A percentile compares a stretch with the other conserved stretches of the same genome.
phyloP scores from a whole-genome alignment of 2,329 filamentous ascomycete genomes.

The Cladosporium colombiae region DNA sequence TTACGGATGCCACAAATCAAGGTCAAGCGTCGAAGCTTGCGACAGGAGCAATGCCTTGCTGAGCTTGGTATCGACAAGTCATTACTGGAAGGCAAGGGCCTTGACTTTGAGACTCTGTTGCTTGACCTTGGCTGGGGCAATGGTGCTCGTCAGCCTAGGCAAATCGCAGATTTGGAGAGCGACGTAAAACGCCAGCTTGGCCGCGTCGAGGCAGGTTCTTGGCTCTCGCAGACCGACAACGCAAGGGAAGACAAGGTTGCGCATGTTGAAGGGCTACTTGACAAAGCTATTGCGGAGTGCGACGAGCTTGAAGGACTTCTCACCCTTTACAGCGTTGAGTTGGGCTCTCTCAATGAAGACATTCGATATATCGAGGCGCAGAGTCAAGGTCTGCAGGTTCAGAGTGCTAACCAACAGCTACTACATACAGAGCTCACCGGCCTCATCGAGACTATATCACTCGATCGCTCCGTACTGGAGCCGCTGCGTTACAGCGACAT shows the following conservation, averaged over 20 bases:
- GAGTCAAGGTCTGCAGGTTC: constrained; percentile 92
- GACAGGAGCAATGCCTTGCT: constrained; percentile 76
- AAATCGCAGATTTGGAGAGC: constrained; percentile 75
- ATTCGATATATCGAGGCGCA: constrained; percentile 97
- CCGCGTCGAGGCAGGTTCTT: constrained; percentile 87
- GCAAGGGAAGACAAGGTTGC: constrained; percentile 82
- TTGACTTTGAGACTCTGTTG: constrained; percentile 79
- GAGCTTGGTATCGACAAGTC: constrained; percentile 74
- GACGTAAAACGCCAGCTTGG: constrained; percentile 87
- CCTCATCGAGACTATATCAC: constrained; percentile 87
- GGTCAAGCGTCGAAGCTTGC: constrained; percentile 63
- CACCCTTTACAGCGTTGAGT: constrained; percentile 90
- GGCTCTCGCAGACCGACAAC: constrained; percentile 79
- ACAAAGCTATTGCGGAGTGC: constrained; percentile 89
- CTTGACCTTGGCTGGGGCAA: constrained; percentile 89
- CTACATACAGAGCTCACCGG: constrained; percentile 86
- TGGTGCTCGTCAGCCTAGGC: constrained; percentile 70
- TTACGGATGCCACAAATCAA: constrained; percentile 33
- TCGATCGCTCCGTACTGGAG: constrained; percentile 73
- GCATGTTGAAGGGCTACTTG: constrained; percentile 81
- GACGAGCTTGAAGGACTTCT: constrained; percentile 94
- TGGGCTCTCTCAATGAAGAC: constrained; percentile 91
- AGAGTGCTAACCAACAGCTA: constrained; percentile 94
- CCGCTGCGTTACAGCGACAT: constrained; percentile 73
- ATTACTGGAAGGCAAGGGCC: constrained; percentile 73